phyloP scores from a whole-genome alignment of 176 grass and related monocot species.

The Phoenix roebelenii region DNA sequence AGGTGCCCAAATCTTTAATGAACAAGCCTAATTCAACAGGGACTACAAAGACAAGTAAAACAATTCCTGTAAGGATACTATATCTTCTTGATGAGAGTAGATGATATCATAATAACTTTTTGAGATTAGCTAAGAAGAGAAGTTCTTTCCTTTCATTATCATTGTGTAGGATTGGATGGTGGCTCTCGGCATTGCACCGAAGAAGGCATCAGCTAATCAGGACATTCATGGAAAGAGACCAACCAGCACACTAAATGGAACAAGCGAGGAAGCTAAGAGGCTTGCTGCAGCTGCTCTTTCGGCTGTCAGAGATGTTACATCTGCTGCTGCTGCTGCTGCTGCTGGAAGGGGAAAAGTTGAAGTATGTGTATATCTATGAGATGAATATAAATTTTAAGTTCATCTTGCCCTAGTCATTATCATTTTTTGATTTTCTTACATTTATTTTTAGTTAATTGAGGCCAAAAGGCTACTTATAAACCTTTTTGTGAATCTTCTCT shows the following conservation, averaged over 20 bases:
- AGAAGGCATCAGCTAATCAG: constrained; percentile 20
- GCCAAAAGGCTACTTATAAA: too few species aligned
- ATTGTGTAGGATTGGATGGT: constrained; percentile 73
- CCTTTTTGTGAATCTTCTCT: too few species aligned
- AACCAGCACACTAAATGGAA: constrained; percentile 32
- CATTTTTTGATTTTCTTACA: neutral
- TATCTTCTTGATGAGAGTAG: neutral
- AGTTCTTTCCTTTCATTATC: neutral
- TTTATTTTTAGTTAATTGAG: neutral
- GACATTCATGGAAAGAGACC: constrained; percentile 25
- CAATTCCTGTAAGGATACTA: constrained; percentile 51
- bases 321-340: constrained; percentile 26
- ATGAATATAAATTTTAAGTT: too few species aligned
- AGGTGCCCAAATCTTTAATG: constrained; percentile 47
- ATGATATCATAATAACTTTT: too few species aligned
- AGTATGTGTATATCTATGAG: constrained; percentile 27
- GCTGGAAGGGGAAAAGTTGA: constrained; percentile 86
- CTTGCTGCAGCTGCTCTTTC: constrained; percentile 79
- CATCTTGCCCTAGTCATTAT: too few species aligned
- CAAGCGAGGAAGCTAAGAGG: constrained; percentile 59
- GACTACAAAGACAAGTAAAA: constrained; percentile 49
- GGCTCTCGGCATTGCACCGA: constrained; percentile 55
- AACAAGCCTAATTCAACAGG: constrained; percentile 33
- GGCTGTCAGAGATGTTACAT: constrained; percentile 56
- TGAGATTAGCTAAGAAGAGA: too few species aligned